These are phyloP conservation scores for Pugionium dolabratum DNA, from an alignment of 345 rosid genomes.

Conservation along the genomic window DNA sequence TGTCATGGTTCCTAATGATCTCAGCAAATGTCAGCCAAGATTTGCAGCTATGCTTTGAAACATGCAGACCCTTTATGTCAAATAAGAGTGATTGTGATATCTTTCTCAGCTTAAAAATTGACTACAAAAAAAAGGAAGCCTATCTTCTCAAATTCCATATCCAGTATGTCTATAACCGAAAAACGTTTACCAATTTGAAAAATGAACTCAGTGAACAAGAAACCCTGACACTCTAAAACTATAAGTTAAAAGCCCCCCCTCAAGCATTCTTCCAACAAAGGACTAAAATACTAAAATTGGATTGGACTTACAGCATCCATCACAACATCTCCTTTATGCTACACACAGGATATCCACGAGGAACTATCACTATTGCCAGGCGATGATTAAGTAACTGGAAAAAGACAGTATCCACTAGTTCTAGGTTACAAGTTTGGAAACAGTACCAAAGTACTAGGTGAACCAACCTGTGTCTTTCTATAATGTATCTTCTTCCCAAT, in stretches of 20 bases:
- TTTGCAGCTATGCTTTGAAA: conserved; percentile 27
- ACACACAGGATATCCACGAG: conserved; percentile 9
- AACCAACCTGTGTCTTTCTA: conserved; percentile 71
- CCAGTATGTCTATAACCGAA: conserved; percentile 11
- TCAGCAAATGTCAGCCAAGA: not conserved
- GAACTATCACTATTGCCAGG: conserved; percentile 23
- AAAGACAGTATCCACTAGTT: conserved; percentile 10
- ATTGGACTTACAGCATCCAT: conserved; percentile 16
- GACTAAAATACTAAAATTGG: conserved; percentile 18
- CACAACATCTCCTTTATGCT: conserved; percentile 1
- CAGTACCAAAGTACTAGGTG: conserved; percentile 22
- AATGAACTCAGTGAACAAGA: conserved; percentile 13
- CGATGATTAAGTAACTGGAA: conserved; percentile 7
- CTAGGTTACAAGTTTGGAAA: conserved; percentile 16
- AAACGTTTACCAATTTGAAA: conserved; percentile 12
- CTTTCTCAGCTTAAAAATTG: not conserved
- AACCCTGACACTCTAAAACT: conserved; percentile 2
- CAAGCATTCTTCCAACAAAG: conserved; percentile 2
- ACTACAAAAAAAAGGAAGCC: not conserved
- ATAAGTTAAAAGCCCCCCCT: conserved; percentile 20
- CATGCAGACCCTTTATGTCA: conserved; percentile 8
- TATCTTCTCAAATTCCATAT: conserved; percentile 11
- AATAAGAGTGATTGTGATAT: conserved; percentile 6
- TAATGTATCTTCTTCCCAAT: conserved; percentile 75
- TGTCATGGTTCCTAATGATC: conserved; percentile 15